Evolutionary conservation across 2,329 filamentous ascomycete genomes (phyloP), one percentile per base, ranked within the genome.

Genomic region (Trichoderma citrinoviride): DNA sequence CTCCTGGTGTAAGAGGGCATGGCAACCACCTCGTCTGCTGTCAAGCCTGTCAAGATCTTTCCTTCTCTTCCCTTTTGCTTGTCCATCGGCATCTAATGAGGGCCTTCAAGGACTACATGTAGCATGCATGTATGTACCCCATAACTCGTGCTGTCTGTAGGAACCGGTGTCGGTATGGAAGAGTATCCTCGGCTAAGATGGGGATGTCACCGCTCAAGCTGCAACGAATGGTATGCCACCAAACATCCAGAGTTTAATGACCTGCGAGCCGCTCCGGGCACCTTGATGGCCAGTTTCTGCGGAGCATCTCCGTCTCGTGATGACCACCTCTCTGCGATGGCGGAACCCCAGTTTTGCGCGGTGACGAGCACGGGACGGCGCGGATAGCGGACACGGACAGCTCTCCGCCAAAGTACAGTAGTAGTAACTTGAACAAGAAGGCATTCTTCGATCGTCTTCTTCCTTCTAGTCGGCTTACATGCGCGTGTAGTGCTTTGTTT

Each of bases 291-390:
- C 41, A 54, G 58, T 46, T 61, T 46, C 25, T 54, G 37, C 49
- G 49, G 57, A 46, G 44, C 47, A 25, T 7, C 15, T 37, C 47
- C 7, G 27, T 55, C 62, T 58, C 62, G 62, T 65, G 55, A 65
- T 47, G 49, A 49, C 55, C 46, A 57, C 19, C 33, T 37, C 33
- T 43, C 44, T 40, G 23, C 44, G 43, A 40, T 44, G 64, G 33
- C n/a, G 14, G 21, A 55, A 49, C 64, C 64, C 29, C 33, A 37
- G 33, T 37, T 37, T 37, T 14, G 33, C 33, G 33, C 33, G 33
- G 33, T 37, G 33, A 65, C 25, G 57, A 55, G 12, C 50, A 50
- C 64, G 64, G 64, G 64, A 65, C 64, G 64, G 64, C 64, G 64
- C 64, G 64, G 57, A 43, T 49, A 57, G 63, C 57, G 57, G 57